phyloP scores from a whole-genome alignment of 2,329 filamentous ascomycete species.

The Falciphora oryzae region DNA sequence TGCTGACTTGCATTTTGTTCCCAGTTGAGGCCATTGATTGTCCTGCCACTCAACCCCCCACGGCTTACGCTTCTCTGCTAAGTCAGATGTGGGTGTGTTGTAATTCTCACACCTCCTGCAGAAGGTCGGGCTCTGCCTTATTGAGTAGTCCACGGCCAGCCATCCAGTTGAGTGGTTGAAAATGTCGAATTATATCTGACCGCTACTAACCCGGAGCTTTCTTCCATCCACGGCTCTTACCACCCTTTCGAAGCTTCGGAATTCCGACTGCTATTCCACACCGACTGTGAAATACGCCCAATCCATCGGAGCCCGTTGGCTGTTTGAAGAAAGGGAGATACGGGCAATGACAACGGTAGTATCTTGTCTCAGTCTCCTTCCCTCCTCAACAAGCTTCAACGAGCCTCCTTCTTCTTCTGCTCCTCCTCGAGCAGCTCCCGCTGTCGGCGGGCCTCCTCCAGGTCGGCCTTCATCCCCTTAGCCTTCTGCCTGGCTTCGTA shows the following conservation, averaged over 20 bases:
- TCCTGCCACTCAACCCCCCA: no score
- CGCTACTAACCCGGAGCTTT: background rate
- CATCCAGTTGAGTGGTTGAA: background rate
- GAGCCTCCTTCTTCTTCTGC: conserved; percentile 42
- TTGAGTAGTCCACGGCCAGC: background rate
- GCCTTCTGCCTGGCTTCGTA: conserved; percentile 89
- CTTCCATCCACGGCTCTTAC: background rate
- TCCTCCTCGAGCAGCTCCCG: conserved; percentile 58
- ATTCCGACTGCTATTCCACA: background rate
- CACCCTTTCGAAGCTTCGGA: background rate
- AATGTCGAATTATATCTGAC: background rate
- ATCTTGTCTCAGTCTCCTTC: no score
- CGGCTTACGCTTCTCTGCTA: no score
- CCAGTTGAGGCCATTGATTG: background rate
- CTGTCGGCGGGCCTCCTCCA: conserved; percentile 60
- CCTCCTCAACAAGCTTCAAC: no score
- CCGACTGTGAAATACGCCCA: background rate
- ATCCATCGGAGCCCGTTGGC: background rate
- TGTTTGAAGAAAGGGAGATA: no score
- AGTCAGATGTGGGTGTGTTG: no score
- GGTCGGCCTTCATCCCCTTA: conserved; percentile 80
- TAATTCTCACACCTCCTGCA: no score
- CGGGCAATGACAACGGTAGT: no score
- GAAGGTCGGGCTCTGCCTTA: no score
- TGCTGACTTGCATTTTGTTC: background rate